Conservation (phyloP, 2,329 filamentous ascomycete species). For the Aulographum hederae region DNA sequence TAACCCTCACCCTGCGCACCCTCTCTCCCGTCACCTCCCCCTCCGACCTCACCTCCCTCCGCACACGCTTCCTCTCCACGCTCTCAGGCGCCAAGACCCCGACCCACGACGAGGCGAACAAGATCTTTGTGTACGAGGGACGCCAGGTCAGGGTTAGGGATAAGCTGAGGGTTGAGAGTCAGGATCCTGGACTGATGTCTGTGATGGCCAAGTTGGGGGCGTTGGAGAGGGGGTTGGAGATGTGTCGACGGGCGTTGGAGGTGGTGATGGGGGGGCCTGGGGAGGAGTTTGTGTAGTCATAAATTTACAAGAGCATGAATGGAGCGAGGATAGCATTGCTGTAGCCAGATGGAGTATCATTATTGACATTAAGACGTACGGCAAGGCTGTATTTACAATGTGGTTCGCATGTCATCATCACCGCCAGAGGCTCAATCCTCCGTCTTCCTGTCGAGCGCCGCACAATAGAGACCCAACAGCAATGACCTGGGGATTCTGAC, state of each 20-base stretch:
- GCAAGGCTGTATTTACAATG: no score
- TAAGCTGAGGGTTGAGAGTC: conserved; percentile 75
- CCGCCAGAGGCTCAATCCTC: no score
- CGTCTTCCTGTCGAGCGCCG: no score
- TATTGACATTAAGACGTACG: no score
- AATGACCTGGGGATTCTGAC: no score
- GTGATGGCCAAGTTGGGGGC: conserved; percentile 69
- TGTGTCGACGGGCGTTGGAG: conserved; percentile 53
- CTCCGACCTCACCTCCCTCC: background rate
- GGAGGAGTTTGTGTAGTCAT: no score
- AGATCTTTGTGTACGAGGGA: conserved; percentile 46
- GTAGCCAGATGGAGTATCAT: no score
- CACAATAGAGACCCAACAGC: no score
- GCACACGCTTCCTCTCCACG: conserved; percentile 26
- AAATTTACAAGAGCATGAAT: no score
- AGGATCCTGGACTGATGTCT: conserved; percentile 72
- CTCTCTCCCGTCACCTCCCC: conserved; percentile 32
- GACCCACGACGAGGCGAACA: conserved; percentile 48
- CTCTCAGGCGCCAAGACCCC: conserved; percentile 22
- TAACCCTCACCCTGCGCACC: conserved; percentile 46
- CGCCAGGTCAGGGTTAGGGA: conserved; percentile 72
- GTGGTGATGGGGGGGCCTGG: conserved; percentile 57
- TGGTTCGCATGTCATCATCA: no score
- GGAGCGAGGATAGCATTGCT: no score
- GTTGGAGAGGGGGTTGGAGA: conserved; percentile 51